phyloP scores from a whole-genome alignment of 179 eudicot genomes.

The Silene noctiflora region DNA sequence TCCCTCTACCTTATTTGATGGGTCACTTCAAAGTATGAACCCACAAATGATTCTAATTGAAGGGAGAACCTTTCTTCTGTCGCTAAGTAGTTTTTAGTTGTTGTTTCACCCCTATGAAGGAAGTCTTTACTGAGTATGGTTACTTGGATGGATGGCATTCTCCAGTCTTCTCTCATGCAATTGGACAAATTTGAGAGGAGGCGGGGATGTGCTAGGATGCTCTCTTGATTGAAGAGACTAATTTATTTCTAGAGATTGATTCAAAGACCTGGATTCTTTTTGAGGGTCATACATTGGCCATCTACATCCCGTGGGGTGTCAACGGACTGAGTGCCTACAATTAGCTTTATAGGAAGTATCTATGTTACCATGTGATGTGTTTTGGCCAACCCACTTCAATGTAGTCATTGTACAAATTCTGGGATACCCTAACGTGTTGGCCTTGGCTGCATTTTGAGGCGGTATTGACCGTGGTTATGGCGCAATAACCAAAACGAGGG shows the following conservation, averaged over 20 bases:
- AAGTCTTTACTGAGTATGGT: neutral
- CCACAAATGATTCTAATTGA: neutral
- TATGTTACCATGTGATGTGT: neutral
- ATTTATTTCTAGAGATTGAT: neutral
- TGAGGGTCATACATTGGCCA: neutral
- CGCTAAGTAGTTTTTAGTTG: neutral
- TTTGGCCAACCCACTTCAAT: neutral
- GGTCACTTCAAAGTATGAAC: neutral
- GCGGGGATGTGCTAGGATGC: neutral
- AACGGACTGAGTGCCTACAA: neutral
- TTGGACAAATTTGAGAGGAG: neutral
- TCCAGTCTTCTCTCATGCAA: neutral
- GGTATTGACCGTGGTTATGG: neutral
- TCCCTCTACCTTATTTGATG: neutral
- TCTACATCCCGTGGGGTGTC: neutral
- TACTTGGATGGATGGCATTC: neutral
- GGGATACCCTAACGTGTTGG: neutral
- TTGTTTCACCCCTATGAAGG: neutral
- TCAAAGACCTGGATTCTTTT: neutral
- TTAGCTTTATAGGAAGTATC: neutral
- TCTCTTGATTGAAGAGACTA: neutral
- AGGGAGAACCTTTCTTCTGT: neutral
- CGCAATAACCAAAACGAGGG: neutral
- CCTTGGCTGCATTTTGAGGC: neutral
- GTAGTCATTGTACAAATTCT: neutral